Base-by-base conservation (phyloP, 805 yeast species). In the Nematodospora valgi region DNA sequence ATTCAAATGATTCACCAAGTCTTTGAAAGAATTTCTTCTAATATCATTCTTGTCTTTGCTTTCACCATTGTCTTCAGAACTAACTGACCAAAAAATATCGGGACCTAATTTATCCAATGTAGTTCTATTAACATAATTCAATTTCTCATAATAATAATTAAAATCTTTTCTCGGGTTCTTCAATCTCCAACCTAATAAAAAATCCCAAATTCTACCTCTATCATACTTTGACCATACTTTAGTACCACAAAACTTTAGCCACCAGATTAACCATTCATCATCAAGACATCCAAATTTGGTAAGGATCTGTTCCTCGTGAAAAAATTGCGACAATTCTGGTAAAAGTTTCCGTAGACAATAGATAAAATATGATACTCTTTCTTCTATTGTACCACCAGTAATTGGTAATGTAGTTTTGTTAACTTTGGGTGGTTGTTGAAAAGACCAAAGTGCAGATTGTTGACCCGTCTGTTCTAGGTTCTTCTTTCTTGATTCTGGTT, bases 201-300 rank as follows among this genome's bases (percentile, higher is more conserved):
- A 62, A 61, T 89, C 98, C 98, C 98, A 89, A 5, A 87, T 69
- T 41, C 96, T 70, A 9, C 93, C 96, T 34, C 96, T 62, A 57
- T 87, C 96, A 39, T 70, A 71, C 42, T 83, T 73, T 28, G 88
- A 81, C 75, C 94, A 78, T 5, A 82, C 87, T 58, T 85, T 85
- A 10, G 93, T 76, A 14, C 96, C 96, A 51, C 86, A 76, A 72
- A 85, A 89, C 53, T 87, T 86, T 44, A 89, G 67, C 97, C 97
- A 89, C 95, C 96, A 89, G 25, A 86, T 72, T 17, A 88, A 66
- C 97, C 97, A 89, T 52, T 82, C 88, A 47, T 86, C 93, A 43
- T 83, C 87, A 40, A 76, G 69, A 47, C 56, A 49, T 3, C 73
- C 72, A 37, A 67, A 68, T 26, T 76, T 72, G 45, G 78, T 78